Conservation (phyloP, 805 yeast genomes). For the Tetrapisispora taiwanensis region DNA sequence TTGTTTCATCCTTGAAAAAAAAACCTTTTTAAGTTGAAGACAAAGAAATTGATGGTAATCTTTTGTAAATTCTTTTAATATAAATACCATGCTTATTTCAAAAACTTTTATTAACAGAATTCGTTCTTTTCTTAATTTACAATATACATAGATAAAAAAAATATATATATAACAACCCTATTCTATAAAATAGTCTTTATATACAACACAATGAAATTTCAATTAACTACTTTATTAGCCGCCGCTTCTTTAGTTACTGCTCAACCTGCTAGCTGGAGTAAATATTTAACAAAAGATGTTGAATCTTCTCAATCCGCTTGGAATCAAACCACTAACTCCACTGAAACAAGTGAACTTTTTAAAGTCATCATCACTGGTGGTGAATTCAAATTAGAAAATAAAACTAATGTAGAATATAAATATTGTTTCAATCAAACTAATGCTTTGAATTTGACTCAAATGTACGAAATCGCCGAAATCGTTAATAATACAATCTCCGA, state of each 20-base stretch:
- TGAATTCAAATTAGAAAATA: slow-evolving; percentile 7
- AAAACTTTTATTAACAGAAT: no score
- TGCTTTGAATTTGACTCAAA: slow-evolving; percentile 17
- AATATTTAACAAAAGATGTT: neutral
- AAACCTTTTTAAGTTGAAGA: no score
- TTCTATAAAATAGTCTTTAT: no score
- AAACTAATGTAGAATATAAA: slow-evolving; percentile 8
- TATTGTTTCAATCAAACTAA: slow-evolving; percentile 13
- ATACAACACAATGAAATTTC: neutral
- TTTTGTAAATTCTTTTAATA: no score
- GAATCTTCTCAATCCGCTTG: no score
- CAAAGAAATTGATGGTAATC: no score
- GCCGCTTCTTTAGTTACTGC: slow-evolving; percentile 12
- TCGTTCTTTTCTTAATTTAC: no score
- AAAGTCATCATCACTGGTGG: slow-evolving; percentile 20
- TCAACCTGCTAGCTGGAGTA: slow-evolving; percentile 7
- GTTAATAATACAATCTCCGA: slow-evolving; percentile 9
- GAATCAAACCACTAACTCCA: slow-evolving; percentile 3
- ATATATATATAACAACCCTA: no score
- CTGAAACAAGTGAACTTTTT: slow-evolving; percentile 6
- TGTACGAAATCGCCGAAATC: slow-evolving; percentile 13
- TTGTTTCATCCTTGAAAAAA: no score
- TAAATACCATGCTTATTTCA: no score
- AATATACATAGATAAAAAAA: no score
- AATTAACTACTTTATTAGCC: slow-evolving; percentile 9